These are phyloP conservation scores for Paecilomyces sp. DNA, from an alignment of 2,329 filamentous ascomycete genomes.

Conservation along the genomic window DNA sequence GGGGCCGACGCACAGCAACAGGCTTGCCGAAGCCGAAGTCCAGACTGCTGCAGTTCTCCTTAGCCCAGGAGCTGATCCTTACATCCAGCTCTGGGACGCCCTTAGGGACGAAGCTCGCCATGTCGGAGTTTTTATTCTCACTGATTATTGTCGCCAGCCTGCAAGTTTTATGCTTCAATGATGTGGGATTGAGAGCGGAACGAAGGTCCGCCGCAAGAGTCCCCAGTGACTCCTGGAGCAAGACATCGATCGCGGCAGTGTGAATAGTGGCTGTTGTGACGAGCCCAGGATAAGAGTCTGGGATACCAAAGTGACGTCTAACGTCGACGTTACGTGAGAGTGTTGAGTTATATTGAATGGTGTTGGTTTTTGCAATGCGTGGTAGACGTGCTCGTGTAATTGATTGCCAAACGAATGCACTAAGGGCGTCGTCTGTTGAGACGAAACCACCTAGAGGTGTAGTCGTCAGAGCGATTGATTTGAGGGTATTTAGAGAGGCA, in stretches of 20 bases:
- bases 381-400: constrained; percentile 35
- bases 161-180: constrained; percentile 29
- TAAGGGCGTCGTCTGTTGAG: constrained; percentile 50
- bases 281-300: constrained; percentile 42
- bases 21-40: constrained; percentile 47
- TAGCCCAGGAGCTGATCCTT: constrained; percentile 50
- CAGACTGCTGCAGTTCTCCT: constrained; percentile 37
- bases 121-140: constrained; percentile 21
- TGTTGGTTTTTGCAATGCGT: constrained; percentile 17
- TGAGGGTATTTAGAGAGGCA: constrained; percentile 33
- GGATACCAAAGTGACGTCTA: constrained; percentile 36
- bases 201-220: constrained; percentile 34
- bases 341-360: constrained; percentile 13
- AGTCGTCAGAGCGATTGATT: constrained; percentile 27
- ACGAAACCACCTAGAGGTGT: constrained; percentile 30
- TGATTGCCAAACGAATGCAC: constrained; percentile 45
- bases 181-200: constrained; percentile 27
- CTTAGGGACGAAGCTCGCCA: constrained; percentile 17
- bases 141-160: constrained; percentile 36
- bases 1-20: constrained; percentile 42
- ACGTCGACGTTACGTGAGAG: constrained; percentile 46
- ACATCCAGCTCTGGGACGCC: constrained; percentile 38
- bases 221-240: constrained; percentile 26
- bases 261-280: constrained; percentile 43
- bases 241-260: constrained; percentile 17